Conservation (phyloP, 495 filamentous ascomycete species). For the Amorphotheca resinae region DNA sequence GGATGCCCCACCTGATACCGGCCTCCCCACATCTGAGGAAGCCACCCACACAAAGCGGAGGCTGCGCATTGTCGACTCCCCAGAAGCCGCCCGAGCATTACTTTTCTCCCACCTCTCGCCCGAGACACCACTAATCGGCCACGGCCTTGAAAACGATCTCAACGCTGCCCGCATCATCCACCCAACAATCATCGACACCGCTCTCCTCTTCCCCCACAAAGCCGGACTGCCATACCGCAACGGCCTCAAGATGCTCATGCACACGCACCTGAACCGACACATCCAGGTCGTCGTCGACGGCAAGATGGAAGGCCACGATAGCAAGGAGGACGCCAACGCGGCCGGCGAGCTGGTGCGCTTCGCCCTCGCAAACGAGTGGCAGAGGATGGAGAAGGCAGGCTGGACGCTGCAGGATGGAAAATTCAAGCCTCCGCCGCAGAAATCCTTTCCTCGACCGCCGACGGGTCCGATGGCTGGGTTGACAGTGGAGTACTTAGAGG, state of each 20-base stretch:
- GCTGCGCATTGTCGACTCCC: slow-evolving; percentile 60
- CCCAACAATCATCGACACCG: slow-evolving; percentile 73
- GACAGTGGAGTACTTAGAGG: not conserved
- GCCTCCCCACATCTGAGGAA: slow-evolving; percentile 12
- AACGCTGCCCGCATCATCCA: slow-evolving; percentile 75
- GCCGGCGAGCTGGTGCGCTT: slow-evolving; percentile 74
- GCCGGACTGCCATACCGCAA: slow-evolving; percentile 63
- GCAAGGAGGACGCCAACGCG: slow-evolving; percentile 73
- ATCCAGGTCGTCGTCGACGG: slow-evolving; percentile 63
- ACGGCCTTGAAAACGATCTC: slow-evolving; percentile 91
- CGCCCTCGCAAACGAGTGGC: slow-evolving; percentile 54
- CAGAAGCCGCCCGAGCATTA: slow-evolving; percentile 55
- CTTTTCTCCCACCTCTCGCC: slow-evolving; percentile 60
- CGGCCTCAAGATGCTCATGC: slow-evolving; percentile 57
- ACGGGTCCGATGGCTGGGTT: not conserved
- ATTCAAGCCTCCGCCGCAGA: slow-evolving; percentile 5
- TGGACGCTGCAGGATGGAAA: slow-evolving; percentile 45
- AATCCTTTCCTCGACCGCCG: not conserved
- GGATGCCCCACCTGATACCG: slow-evolving; percentile 20
- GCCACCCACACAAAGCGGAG: slow-evolving; percentile 10
- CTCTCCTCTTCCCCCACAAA: slow-evolving; percentile 68
- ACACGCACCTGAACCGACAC: slow-evolving; percentile 48
- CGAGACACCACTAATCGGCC: slow-evolving; percentile 73
- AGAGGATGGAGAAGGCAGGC: slow-evolving; percentile 43
- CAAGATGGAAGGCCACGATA: slow-evolving; percentile 59